Evolutionary conservation across 1,139 yeast species (phyloP).

Genomic region (Pichia sp.): DNA sequence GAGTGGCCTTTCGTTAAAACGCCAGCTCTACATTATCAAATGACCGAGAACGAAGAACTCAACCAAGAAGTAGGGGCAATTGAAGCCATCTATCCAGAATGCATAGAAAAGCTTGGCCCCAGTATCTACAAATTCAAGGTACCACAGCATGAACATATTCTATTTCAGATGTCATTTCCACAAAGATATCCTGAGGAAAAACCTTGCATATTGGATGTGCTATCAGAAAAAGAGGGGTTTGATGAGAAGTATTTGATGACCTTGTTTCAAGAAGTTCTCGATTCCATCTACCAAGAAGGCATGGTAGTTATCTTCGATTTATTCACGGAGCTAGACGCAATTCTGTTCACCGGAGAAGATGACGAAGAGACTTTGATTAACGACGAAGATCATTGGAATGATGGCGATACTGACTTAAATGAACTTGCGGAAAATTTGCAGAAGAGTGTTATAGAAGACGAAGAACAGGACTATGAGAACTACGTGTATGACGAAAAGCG

Average conservation of each 20-base stretch:
- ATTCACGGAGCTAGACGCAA: constrained; percentile 54
- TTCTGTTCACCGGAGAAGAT: constrained; percentile 35
- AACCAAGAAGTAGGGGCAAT: constrained; percentile 77
- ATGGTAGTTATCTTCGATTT: constrained; percentile 77
- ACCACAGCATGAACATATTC: constrained; percentile 57
- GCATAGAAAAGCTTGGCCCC: constrained; percentile 31
- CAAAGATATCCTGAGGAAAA: constrained; percentile 56
- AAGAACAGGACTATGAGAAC: constrained; percentile 13
- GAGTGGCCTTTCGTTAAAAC: too few relatives aligned
- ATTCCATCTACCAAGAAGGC: constrained; percentile 44
- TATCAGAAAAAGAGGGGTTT: constrained; percentile 30
- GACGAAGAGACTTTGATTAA: constrained; percentile 27
- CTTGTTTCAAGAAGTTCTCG: constrained; percentile 42
- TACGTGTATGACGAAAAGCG: constrained; percentile 24
- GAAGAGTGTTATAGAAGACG: neutral
- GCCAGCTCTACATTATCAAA: too few relatives aligned
- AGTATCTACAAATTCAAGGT: constrained; percentile 45
- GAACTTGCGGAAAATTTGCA: neutral
- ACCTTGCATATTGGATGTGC: constrained; percentile 51
- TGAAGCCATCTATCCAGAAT: constrained; percentile 81
- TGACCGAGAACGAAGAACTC: constrained; percentile 42
- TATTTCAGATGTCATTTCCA: constrained; percentile 64
- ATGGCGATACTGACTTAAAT: constrained; percentile 5
- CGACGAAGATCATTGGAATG: constrained; percentile 21
- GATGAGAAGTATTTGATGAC: constrained; percentile 40